Percentiles rank a stretch among this genome's conserved stretches.
Evolutionary conservation across 192 early-diverging fungal genomes (phyloP).

Genomic region (Gonapodya prolifera): DNA sequence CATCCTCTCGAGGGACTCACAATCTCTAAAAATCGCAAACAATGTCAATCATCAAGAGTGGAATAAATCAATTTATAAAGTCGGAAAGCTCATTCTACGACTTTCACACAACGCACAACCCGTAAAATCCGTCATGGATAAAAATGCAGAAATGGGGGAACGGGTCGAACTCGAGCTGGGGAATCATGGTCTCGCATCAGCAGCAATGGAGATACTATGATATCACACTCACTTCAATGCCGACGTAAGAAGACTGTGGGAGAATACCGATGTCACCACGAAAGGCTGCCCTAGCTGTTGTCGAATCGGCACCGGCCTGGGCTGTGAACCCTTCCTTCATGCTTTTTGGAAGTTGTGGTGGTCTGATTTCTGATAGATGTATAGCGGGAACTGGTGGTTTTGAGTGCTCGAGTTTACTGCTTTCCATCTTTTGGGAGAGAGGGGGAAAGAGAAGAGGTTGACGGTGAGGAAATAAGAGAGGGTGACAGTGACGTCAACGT

Average conservation of each 20-base stretch:
- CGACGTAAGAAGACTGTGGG: constrained; percentile 34
- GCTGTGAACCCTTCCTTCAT: not conserved
- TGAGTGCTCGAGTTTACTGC: too few relatives aligned
- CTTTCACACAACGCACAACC: constrained; percentile 3
- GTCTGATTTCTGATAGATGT: too few relatives aligned
- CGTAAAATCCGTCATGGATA: constrained; percentile 58
- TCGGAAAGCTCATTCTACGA: too few relatives aligned
- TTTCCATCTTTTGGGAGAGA: too few relatives aligned
- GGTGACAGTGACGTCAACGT: too few relatives aligned
- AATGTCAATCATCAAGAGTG: not conserved
- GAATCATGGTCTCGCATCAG: not conserved
- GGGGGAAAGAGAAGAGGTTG: too few relatives aligned
- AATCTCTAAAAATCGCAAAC: not conserved
- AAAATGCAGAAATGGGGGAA: constrained; percentile 35
- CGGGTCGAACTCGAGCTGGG: constrained; percentile 14
- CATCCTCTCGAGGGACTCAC: too few relatives aligned
- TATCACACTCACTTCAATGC: constrained; percentile 22
- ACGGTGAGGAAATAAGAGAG: too few relatives aligned
- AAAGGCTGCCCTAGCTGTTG: not conserved
- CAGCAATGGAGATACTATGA: not conserved
- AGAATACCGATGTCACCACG: constrained; percentile 8
- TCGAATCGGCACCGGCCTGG: not conserved
- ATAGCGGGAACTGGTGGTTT: too few relatives aligned
- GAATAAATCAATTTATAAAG: too few relatives aligned
- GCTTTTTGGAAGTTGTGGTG: not conserved